Evolutionary conservation across 345 rosid species (phyloP), one percentile per base, ranked within the genome.

Genomic region (Camelina hispida): DNA sequence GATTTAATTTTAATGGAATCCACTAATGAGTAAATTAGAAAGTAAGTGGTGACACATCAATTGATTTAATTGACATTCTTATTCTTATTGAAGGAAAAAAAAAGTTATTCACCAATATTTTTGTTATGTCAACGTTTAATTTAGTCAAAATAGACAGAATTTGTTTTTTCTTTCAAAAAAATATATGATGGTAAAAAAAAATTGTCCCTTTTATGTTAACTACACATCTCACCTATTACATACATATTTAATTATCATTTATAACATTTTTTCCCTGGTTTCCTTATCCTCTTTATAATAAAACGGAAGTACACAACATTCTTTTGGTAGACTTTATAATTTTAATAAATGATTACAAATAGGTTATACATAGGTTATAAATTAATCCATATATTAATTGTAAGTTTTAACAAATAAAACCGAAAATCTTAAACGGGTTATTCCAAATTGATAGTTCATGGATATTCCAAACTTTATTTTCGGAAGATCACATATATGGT

Each of bases 21-120:
- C 6, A 3, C 52, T 43, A 42, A 58, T 60, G 47, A 37, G 13
- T 14, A 23, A 43, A 28, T 4, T 25, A 46, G 35, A n/a, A 62
- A 51, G 35, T 38, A 25, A 12, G 17, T 71, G 42, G 52, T 50
- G 51, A n/a, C n/a, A 51, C 62, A 72, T 25, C 53, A 40, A 42
- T 16, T 30, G 42, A 28, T 55, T 68, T 37, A 54, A 40, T 25
- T 43, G 22, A 20, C 40, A 68, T 6, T 34, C 1, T 35, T 42
- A 22, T 4, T 7, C 6, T 38, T 38, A 3, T 13, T 4, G 9
- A 28, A 28, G 30, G 4, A 25, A 25, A 25, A 17, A 13, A 50
- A 67, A 52, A 0, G 18, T 65, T 30, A 18, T 25, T 12, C 25
- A 17, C 25, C 16, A 35, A 13, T 65, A 4, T 10, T 16, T 16